Conservation (phyloP, 2,329 filamentous ascomycete species). For the Ophioceras dolichostomum region DNA sequence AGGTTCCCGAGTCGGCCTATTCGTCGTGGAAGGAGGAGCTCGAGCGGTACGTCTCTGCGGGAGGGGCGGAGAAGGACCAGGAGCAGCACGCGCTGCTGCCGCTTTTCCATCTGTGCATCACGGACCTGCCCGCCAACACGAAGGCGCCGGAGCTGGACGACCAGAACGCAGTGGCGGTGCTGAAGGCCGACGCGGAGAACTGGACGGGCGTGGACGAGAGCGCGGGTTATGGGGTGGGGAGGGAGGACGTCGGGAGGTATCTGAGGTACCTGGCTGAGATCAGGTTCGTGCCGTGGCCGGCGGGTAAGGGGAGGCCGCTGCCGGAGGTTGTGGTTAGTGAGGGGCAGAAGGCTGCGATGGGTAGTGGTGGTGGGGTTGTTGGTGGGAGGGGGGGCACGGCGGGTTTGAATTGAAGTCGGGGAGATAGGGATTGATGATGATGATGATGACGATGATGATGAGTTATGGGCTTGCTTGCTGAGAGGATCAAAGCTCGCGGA, state of each 20-base stretch:
- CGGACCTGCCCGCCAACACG: constrained; percentile 57
- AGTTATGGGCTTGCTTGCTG: no score
- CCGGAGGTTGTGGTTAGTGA: constrained; percentile 13
- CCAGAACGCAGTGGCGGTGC: constrained; percentile 48
- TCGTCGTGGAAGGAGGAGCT: constrained; percentile 55
- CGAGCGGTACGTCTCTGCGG: constrained; percentile 52
- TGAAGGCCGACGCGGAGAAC: constrained; percentile 49
- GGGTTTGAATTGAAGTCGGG: no score
- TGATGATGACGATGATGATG: no score
- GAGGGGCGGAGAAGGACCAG: constrained; percentile 35
- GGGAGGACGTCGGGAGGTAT: constrained; percentile 51
- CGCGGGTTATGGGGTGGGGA: constrained; percentile 40
- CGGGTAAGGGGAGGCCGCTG: constrained; percentile 16
- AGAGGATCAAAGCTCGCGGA: no score
- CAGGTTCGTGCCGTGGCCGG: constrained; percentile 45
- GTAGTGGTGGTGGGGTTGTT: not conserved
- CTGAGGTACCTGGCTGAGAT: constrained; percentile 49
- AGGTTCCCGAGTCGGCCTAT: constrained; percentile 54
- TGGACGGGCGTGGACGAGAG: constrained; percentile 33
- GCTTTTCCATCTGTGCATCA: constrained; percentile 61
- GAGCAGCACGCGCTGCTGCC: constrained; percentile 64
- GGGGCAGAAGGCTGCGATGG: not conserved
- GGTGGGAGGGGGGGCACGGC: constrained; percentile 1
- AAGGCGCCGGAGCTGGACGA: constrained; percentile 67
- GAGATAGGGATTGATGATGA: no score